Evolutionary conservation across 2,329 filamentous ascomycete species (phyloP).

Genomic region (Trichophyton verrucosum): DNA sequence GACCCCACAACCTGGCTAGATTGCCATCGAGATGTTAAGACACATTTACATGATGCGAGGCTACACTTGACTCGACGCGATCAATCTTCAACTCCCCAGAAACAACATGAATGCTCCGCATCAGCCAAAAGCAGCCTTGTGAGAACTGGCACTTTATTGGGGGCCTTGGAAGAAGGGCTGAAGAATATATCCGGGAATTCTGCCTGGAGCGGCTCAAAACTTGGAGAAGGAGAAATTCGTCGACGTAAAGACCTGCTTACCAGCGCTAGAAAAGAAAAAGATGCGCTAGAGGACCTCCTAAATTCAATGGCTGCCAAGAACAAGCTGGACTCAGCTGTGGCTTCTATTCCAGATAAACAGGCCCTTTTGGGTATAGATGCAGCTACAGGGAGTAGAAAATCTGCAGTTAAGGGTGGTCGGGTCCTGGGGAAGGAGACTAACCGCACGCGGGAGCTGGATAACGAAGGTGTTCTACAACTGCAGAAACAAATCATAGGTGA

Average conservation of each 20-base stretch:
- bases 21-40: slow-evolving; percentile 47
- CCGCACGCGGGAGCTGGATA: slow-evolving; percentile 50
- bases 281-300: slow-evolving; percentile 48
- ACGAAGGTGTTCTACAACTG: slow-evolving; percentile 50
- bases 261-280: slow-evolving; percentile 47
- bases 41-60: slow-evolving; percentile 48
- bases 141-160: slow-evolving; percentile 43
- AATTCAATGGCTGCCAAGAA: slow-evolving; percentile 45
- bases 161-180: slow-evolving; percentile 46
- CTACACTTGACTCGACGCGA: slow-evolving; percentile 48
- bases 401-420: slow-evolving; percentile 34
- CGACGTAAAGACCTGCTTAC: slow-evolving; percentile 46
- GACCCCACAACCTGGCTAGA: slow-evolving; percentile 52
- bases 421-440: slow-evolving; percentile 47
- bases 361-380: slow-evolving; percentile 23
- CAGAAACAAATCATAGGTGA: slow-evolving; percentile 51
- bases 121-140: slow-evolving; percentile 49
- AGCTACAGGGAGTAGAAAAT: slow-evolving; percentile 12
- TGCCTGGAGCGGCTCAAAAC: slow-evolving; percentile 21
- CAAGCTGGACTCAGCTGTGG: slow-evolving; percentile 34
- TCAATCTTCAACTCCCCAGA: slow-evolving; percentile 45
- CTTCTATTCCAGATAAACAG: slow-evolving; percentile 36
- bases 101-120: slow-evolving; percentile 50
- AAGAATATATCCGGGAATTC: slow-evolving; percentile 25
- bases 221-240: slow-evolving; percentile 51